phyloP scores from a whole-genome alignment of 257 asterid genomes.

The Solanum etuberosum region DNA sequence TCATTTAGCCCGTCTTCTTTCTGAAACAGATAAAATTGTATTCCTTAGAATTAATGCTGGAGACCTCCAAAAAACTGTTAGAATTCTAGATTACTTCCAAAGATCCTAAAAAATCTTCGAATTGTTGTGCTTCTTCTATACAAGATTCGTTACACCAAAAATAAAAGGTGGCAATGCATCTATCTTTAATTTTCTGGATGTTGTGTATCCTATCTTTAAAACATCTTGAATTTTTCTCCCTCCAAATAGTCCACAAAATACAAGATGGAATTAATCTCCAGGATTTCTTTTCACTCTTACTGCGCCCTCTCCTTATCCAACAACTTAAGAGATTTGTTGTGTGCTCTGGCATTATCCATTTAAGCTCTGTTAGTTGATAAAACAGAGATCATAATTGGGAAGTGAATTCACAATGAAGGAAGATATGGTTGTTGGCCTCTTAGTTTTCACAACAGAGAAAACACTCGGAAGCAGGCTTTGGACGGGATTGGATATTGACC shows the following conservation, averaged over 20 bases:
- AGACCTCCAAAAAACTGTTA: not conserved
- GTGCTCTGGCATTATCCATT: not conserved
- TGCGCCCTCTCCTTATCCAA: not conserved
- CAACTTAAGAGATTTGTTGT: not conserved
- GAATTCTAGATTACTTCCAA: not conserved
- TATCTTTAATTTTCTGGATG: not conserved
- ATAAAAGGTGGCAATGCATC: not conserved
- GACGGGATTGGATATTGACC: not conserved
- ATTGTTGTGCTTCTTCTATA: not conserved
- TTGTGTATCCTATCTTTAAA: not conserved
- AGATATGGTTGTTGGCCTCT: not conserved
- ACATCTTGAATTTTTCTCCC: not conserved
- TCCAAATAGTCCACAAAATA: not conserved
- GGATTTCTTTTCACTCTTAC: not conserved
- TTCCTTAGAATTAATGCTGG: not conserved
- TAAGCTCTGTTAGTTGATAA: not conserved
- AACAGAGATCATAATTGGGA: not conserved
- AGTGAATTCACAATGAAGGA: not conserved
- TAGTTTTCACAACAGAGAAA: not conserved
- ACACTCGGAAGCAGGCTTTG: too few relatives aligned
- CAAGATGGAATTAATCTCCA: not conserved
- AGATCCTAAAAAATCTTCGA: not conserved
- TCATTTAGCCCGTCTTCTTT: not conserved
- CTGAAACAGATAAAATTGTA: not conserved
- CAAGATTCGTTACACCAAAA: not conserved